Conservation (phyloP, 176 grass and related monocot species). For the Aegilops tauschii region DNA sequence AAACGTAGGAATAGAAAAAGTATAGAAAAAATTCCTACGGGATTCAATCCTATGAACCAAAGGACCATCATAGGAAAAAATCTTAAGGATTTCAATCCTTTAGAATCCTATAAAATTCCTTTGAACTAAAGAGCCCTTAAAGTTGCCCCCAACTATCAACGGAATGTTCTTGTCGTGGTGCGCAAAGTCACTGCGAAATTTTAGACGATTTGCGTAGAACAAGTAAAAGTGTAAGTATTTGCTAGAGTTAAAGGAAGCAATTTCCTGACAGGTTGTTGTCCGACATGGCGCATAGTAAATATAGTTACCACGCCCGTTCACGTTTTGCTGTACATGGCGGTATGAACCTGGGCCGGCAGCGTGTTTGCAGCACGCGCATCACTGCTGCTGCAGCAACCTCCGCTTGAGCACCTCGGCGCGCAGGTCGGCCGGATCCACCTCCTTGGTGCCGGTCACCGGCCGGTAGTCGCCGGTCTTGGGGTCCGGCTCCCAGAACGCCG, state of each 20-base stretch:
- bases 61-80: too few relatives aligned
- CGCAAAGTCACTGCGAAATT: neutral
- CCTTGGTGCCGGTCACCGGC: slow-evolving; percentile 37
- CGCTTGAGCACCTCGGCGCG: slow-evolving; percentile 34
- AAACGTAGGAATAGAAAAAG: too few relatives aligned
- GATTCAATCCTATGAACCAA: too few relatives aligned
- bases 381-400: slow-evolving; percentile 22
- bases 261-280: neutral
- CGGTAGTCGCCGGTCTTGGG: slow-evolving; percentile 51
- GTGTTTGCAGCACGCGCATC: neutral
- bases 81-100: too few relatives aligned
- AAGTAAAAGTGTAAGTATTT: neutral
- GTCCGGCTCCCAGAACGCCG: slow-evolving; percentile 57
- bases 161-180: neutral
- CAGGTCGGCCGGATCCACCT: slow-evolving; percentile 46
- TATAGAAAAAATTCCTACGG: too few relatives aligned
- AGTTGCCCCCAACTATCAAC: too few relatives aligned
- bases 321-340: neutral
- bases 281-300: neutral
- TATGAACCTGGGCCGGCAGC: neutral
- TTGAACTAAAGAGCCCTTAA: too few relatives aligned
- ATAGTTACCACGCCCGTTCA: neutral
- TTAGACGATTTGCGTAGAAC: neutral
- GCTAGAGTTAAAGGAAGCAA: neutral
- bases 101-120: too few relatives aligned